A percentile compares a stretch with the other conserved stretches of the same genome.
Conservation (phyloP, 2,329 filamentous ascomycete species). For the Trichoderma brevicompactum region DNA sequence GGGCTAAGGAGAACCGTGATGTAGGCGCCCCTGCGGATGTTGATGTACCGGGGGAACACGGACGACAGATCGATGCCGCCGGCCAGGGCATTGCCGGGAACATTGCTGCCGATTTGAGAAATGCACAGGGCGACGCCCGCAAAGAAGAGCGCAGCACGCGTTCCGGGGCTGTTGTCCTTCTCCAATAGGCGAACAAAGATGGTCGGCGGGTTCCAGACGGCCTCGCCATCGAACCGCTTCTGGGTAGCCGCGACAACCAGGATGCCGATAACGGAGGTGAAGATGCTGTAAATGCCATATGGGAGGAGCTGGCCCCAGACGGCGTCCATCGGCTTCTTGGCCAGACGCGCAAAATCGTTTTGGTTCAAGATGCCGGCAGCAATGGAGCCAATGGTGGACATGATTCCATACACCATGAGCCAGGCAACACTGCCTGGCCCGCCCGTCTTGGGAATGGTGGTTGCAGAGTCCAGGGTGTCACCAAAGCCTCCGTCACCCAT, state of each 20-base stretch:
- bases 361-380: conserved; percentile 47
- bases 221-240: conserved; percentile 42
- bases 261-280: conserved; percentile 46
- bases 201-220: conserved; percentile 46
- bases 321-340: conserved; percentile 40
- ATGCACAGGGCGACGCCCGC: conserved; percentile 43
- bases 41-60: conserved; percentile 44
- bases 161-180: conserved; percentile 40
- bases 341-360: conserved; percentile 46
- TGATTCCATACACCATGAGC: conserved; percentile 45
- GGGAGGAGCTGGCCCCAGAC: conserved; percentile 44
- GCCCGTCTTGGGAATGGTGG: conserved; percentile 35
- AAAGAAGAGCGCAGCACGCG: conserved; percentile 46
- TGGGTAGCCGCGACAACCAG: conserved; percentile 48
- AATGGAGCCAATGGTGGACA: conserved; percentile 46
- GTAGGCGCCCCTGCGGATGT: conserved; percentile 46
- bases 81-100: conserved; percentile 45
- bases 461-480: conserved; percentile 37
- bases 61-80: conserved; percentile 48
- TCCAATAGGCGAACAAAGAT: conserved; percentile 42
- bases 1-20: conserved; percentile 44
- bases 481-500: conserved; percentile 49
- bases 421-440: conserved; percentile 42
- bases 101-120: conserved; percentile 46
- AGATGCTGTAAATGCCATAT: conserved; percentile 44